Percentiles rank a stretch among this genome's conserved stretches.
phyloP scores from a whole-genome alignment of 768 basidiomycete species.

The Daedaleopsis sinensis region DNA sequence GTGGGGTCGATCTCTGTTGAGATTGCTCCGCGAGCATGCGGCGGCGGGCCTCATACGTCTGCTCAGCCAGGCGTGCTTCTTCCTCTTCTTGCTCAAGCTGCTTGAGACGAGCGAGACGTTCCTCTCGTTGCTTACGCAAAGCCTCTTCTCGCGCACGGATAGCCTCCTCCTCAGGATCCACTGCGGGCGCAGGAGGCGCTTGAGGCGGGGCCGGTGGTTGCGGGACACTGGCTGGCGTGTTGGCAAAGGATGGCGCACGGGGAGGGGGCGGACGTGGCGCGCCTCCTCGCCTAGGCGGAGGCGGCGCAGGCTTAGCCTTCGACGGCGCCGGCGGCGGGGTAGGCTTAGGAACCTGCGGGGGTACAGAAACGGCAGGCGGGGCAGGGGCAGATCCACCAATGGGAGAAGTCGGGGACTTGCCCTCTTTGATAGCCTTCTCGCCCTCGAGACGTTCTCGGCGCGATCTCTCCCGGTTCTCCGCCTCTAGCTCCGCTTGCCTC shows the following conservation, averaged over 20 bases:
- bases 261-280: constrained; percentile 37
- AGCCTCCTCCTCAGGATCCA: constrained; percentile 79
- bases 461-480: constrained; percentile 75
- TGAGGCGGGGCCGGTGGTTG: constrained; percentile 42
- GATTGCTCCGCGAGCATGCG: constrained; percentile 23
- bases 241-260: constrained; percentile 28
- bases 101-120: constrained; percentile 68
- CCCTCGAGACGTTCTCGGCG: constrained; percentile 75
- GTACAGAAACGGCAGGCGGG: constrained; percentile 33
- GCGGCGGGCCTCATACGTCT: constrained; percentile 38
- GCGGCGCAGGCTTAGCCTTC: constrained; percentile 37
- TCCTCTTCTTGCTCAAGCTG: constrained; percentile 72
- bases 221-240: constrained; percentile 29
- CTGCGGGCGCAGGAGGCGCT: constrained; percentile 42
- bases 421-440: constrained; percentile 67
- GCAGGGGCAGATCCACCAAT: constrained; percentile 35
- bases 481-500: constrained; percentile 74
- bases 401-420: constrained; percentile 38
- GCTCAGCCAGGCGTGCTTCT: constrained; percentile 52
- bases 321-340: constrained; percentile 39
- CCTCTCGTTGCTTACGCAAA: constrained; percentile 69
- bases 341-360: constrained; percentile 41
- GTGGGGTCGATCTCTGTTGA: constrained; percentile 30
- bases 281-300: constrained; percentile 42
- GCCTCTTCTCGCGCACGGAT: constrained; percentile 71